Conservation (phyloP, 257 asterid species). For the Ocimum tenuiflorum region DNA sequence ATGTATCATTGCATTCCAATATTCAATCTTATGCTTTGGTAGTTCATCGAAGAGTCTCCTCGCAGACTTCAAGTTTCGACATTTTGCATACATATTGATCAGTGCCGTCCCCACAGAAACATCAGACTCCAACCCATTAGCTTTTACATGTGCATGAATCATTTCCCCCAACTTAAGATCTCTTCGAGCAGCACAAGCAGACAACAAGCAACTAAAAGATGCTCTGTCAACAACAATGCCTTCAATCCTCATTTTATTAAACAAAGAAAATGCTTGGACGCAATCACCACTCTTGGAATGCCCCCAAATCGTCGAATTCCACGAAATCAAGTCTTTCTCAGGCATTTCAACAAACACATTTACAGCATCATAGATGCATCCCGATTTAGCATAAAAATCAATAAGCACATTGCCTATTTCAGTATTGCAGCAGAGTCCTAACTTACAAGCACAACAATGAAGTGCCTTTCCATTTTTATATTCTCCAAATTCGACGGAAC, state of each 20-base stretch:
- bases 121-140: slow-evolving; percentile 23
- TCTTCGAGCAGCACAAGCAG: slow-evolving; percentile 17
- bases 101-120: slow-evolving; percentile 38
- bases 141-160: slow-evolving; percentile 38
- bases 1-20: slow-evolving; percentile 45
- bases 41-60: slow-evolving; percentile 35
- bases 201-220: slow-evolving; percentile 39
- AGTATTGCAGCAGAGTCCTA: slow-evolving; percentile 24
- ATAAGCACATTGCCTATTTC: slow-evolving; percentile 41
- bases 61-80: slow-evolving; percentile 25
- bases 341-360: slow-evolving; percentile 26
- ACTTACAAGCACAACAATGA: slow-evolving; percentile 34
- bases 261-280: slow-evolving; percentile 22
- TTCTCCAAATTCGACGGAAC: slow-evolving; percentile 30
- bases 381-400: slow-evolving; percentile 36
- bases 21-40: slow-evolving; percentile 29
- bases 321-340: slow-evolving; percentile 30
- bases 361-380: slow-evolving; percentile 27
- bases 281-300: slow-evolving; percentile 24
- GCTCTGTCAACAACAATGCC: slow-evolving; percentile 29
- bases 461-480: slow-evolving; percentile 25
- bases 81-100: slow-evolving; percentile 35
- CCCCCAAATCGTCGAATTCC: slow-evolving; percentile 40
- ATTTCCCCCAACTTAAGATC: slow-evolving; percentile 30
- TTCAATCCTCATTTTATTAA: slow-evolving; percentile 27